Evolutionary conservation across 345 rosid species (phyloP), one percentile per base, ranked within the genome.

Genomic region (Salix brachista): DNA sequence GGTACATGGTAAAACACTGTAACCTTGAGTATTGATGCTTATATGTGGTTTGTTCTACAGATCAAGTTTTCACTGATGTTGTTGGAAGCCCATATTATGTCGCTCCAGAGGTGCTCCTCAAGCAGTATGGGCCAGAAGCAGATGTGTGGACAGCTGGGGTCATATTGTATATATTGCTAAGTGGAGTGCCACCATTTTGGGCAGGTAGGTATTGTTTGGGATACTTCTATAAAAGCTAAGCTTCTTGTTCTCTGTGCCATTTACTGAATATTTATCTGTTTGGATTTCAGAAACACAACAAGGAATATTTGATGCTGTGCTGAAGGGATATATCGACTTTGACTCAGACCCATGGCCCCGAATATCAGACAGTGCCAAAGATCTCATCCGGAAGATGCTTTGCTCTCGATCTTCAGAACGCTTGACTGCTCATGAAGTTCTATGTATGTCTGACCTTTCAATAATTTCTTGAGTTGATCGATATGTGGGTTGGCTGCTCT

Each of bases 101-200:
- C 28, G 99, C 99, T 73, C 99, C 99, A 14, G 99, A 93, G 87
- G 99, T 95, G 46, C 96, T 96, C 54, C 91, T 88, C 37, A 96
- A 96, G 86, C 91, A 87, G 78, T 95, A 91, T 72, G 98, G 98
- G 69, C 99, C 96, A 26, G 97, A 83, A 83, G 99, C 99, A 30
- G 99, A 95, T 82, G 99, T 95, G 56, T 95, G 99, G 99, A 95
- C 99, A 21, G 97, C 97, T 44, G 99, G 99, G 72, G 94, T 95
- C 82, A 95, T 95, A 81, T 79, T 95, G 78, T 95, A 95, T 77
- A 95, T 95, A 81, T 85, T 95, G 90, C 87, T 95, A 75, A 93
- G 99, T 82, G 99, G 99, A 56, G 99, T 95, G 78, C 99, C 99
- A 25, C 99, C 99, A 60, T 95, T 94, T 82, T 95, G 99, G 98